These are phyloP conservation scores for Mycena chlorophos DNA, from an alignment of 768 basidiomycete species.

Conservation along the genomic window DNA sequence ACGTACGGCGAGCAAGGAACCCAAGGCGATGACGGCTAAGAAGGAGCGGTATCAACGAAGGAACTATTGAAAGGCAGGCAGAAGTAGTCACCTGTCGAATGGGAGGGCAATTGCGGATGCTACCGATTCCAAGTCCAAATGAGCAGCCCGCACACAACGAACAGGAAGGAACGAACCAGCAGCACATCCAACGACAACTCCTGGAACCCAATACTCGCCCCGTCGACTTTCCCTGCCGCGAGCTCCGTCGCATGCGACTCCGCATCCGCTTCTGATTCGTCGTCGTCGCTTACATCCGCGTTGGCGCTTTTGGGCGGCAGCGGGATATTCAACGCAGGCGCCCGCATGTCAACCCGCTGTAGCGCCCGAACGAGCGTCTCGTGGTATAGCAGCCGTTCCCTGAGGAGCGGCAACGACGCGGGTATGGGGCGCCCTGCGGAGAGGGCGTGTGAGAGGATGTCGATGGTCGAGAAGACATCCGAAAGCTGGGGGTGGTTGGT, in stretches of 20 bases:
- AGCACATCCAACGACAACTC: slow-evolving; percentile 42
- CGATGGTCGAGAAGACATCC: slow-evolving; percentile 43
- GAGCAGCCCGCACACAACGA: neutral
- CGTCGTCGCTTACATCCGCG: slow-evolving; percentile 4
- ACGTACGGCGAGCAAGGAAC: slow-evolving; percentile 40
- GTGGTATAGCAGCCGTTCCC: slow-evolving; percentile 47
- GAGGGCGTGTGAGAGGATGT: slow-evolving; percentile 40
- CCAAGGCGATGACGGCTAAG: slow-evolving; percentile 41
- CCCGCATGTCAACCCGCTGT: neutral
- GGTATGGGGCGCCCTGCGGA: slow-evolving; percentile 38
- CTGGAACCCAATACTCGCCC: slow-evolving; percentile 42
- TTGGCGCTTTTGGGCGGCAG: slow-evolving; percentile 3
- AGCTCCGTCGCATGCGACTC: slow-evolving; percentile 23
- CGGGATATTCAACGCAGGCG: neutral
- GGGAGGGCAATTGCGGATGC: slow-evolving; percentile 45
- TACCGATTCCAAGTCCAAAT: slow-evolving; percentile 17
- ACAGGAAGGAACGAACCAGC: slow-evolving; percentile 28
- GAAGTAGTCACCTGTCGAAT: slow-evolving; percentile 37
- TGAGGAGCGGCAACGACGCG: slow-evolving; percentile 38
- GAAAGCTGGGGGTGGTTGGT: slow-evolving; percentile 33
- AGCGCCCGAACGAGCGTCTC: slow-evolving; percentile 31
- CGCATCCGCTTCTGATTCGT: slow-evolving; percentile 13
- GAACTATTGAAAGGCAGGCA: neutral
- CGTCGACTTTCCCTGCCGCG: slow-evolving; percentile 38
- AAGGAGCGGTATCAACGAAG: neutral